Percentiles rank a stretch among this genome's conserved stretches.
These are phyloP conservation scores for Pestalotiopsis fici DNA, from an alignment of 2,329 filamentous ascomycete genomes.

Conservation along the genomic window DNA sequence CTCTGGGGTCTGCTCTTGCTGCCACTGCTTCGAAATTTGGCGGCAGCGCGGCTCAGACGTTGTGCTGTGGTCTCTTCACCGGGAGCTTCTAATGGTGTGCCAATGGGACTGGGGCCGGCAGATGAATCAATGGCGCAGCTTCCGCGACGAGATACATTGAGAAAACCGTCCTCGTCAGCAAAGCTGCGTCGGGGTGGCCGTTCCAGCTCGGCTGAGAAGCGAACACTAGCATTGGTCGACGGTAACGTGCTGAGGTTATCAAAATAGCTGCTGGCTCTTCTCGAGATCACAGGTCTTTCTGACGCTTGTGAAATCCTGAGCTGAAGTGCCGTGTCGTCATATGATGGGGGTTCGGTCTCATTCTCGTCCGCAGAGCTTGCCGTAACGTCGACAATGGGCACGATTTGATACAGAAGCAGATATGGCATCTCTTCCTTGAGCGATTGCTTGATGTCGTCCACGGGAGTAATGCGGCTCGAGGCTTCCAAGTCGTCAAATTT, in stretches of 20 bases:
- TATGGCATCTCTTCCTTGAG: conserved; percentile 90
- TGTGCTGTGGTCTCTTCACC: conserved; percentile 56
- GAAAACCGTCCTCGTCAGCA: conserved; percentile 40
- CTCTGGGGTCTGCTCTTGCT: conserved; percentile 58
- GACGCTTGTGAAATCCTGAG: conserved; percentile 33
- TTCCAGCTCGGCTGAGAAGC: conserved; percentile 58
- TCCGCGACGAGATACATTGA: conserved; percentile 41
- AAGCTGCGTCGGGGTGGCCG: conserved; percentile 48
- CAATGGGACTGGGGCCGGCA: conserved; percentile 36
- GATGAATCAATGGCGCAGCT: conserved; percentile 53
- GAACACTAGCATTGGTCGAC: conserved; percentile 47
- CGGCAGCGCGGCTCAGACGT: conserved; percentile 58
- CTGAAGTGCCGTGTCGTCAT: conserved; percentile 52
- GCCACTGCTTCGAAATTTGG: conserved; percentile 47
- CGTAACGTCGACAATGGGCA: conserved; percentile 76
- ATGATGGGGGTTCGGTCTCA: conserved; percentile 58
- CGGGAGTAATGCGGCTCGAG: conserved; percentile 68
- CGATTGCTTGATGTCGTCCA: conserved; percentile 76
- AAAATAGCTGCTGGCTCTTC: conserved; percentile 45
- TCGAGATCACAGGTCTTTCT: conserved; percentile 29
- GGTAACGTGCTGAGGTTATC: conserved; percentile 36
- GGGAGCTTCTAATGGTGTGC: conserved; percentile 40
- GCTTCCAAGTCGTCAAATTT: conserved; percentile 84
- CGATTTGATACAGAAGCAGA: conserved; percentile 91
- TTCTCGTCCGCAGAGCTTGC: conserved; percentile 47